Base-by-base conservation (phyloP, 257 asterid species). In the Nicotiana tabacum region DNA sequence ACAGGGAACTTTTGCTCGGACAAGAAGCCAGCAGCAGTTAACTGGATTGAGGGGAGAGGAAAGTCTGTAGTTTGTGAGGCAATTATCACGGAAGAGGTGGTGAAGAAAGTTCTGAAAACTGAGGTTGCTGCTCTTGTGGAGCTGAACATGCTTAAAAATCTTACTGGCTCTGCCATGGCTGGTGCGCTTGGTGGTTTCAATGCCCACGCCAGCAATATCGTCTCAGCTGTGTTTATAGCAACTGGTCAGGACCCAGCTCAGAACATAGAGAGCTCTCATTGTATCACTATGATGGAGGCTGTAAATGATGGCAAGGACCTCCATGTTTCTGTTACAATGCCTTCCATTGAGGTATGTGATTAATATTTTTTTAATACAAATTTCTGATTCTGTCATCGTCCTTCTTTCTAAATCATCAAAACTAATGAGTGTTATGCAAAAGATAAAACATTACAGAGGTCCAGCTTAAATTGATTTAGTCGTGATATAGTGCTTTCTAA, bases 181-280 rank as follows among this genome's bases (percentile, higher is more conserved):
- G 92, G 92, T 56, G 84, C 90, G 15, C 92, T 89, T 37, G 92
- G 92, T 68, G 92, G 92, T 51, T 89, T 89, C 90, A 89, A 89
- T 79, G 92, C 92, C 33, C 92, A 89, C 32, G 92, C 92, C 4
- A 87, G 92, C 83, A 89, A 89, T 78, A 87, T 89, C 53, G 90
- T 89, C 61, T 84, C 89, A 2, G 92, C 92, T 8, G 86, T 89
- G 27, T 89, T 13, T 84, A 32, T 89, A 32, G 92, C 92, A 82
- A 89, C 92, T 0, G 92, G 92, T 17, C 92, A 89, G 68, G 90
- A 89, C 80, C 92, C 92, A 39, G 92, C 92, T 11, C 92, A 89
- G 85, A 89, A 89, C 82, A 85, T 89, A 60, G 92, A 89, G 85
- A 89, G 92, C 83, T 89, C 92, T 5, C 90, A 88, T 66, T 89